These are phyloP conservation scores for Podaxis mareebaensis DNA, from an alignment of 768 basidiomycete genomes.

Conservation along the genomic window DNA sequence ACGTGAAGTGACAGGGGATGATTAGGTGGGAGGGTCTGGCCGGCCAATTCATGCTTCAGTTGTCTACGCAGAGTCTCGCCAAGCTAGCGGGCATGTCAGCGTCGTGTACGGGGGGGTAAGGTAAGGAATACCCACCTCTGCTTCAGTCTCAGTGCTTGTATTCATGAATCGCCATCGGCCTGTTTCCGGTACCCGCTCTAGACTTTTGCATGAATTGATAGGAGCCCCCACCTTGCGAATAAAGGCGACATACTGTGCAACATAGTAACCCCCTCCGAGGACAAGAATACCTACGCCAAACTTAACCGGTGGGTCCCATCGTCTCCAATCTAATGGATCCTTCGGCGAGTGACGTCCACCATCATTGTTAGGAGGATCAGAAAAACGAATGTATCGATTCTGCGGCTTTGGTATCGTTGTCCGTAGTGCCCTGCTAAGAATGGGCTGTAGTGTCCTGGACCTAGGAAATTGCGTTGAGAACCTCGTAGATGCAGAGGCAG, in stretches of 20 bases:
- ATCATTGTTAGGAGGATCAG: background rate
- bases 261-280: constrained; percentile 29
- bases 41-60: constrained; percentile 51
- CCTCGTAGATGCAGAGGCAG: background rate
- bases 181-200: constrained; percentile 85
- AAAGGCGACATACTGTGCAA: constrained; percentile 32
- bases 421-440: background rate
- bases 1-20: constrained; percentile 71
- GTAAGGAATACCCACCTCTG: constrained; percentile 37
- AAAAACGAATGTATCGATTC: constrained; percentile 15
- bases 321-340: background rate
- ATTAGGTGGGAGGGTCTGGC: constrained; percentile 59
- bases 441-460: too few relatives aligned
- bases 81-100: constrained; percentile 32
- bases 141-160: constrained; percentile 57
- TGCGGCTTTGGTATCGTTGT: background rate
- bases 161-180: constrained; percentile 91
- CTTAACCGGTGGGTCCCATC: constrained; percentile 9
- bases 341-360: background rate
- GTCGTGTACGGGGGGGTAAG: background rate
- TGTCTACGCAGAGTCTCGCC: constrained; percentile 40
- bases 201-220: constrained; percentile 40
- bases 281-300: constrained; percentile 13
- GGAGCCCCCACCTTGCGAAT: background rate
- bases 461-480: background rate